These are phyloP conservation scores for Sarcodon aspratus DNA, from an alignment of 768 basidiomycete genomes.

Conservation along the genomic window DNA sequence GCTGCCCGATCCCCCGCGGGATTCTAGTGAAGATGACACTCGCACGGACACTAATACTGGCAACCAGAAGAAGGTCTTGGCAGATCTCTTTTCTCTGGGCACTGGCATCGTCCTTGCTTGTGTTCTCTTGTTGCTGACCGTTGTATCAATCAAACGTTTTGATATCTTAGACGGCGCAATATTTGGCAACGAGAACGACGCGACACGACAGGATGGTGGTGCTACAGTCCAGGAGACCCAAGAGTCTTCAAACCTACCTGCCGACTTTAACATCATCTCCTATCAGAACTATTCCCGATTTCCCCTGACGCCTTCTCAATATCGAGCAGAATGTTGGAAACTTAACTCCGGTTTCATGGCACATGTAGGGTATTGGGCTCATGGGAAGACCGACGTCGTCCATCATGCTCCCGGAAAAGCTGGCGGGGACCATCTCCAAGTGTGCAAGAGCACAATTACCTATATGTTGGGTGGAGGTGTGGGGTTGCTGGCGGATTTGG, in stretches of 20 bases:
- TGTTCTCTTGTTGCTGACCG: slow-evolving; percentile 33
- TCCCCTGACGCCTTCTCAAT: slow-evolving; percentile 46
- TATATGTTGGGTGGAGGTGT: slow-evolving; percentile 61
- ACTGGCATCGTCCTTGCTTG: slow-evolving; percentile 32
- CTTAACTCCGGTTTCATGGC: slow-evolving; percentile 33
- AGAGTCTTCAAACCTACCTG: slow-evolving; percentile 6
- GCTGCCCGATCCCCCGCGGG: no score
- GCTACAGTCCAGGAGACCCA: slow-evolving; percentile 5
- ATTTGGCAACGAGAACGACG: slow-evolving; percentile 16
- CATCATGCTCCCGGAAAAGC: slow-evolving; percentile 16
- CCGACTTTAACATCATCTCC: slow-evolving; percentile 24
- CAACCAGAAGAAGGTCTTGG: no score
- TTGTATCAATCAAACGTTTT: slow-evolving; percentile 39
- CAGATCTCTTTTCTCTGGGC: slow-evolving; percentile 18
- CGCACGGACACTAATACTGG: no score
- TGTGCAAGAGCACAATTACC: slow-evolving; percentile 54
- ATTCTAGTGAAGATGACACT: no score
- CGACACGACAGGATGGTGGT: slow-evolving; percentile 9
- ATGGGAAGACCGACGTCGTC: slow-evolving; percentile 18
- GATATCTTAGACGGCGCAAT: slow-evolving; percentile 34
- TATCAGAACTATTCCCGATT: slow-evolving; percentile 49
- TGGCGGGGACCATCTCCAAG: slow-evolving; percentile 11
- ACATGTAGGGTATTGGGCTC: slow-evolving; percentile 41
- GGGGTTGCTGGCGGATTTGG: slow-evolving; percentile 55
- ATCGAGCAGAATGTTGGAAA: slow-evolving; percentile 44